A percentile compares a stretch with the other conserved stretches of the same genome.
Evolutionary conservation across 73 alveolate genomes (phyloP).

Genomic region (Chromera velia): DNA sequence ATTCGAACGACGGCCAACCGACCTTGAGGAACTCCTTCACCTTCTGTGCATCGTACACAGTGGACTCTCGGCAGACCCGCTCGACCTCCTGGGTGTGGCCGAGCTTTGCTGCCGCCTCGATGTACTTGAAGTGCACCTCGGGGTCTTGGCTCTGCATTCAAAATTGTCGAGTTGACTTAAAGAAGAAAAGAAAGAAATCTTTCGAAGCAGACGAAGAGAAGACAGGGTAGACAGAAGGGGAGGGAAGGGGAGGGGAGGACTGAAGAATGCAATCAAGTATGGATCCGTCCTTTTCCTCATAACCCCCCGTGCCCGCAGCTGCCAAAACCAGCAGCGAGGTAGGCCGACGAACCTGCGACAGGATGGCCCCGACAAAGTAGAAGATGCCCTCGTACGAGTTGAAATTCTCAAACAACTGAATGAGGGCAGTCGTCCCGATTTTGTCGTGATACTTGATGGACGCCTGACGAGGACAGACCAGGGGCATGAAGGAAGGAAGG

Average conservation of each 20-base stretch:
- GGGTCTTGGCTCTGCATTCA: conserved; percentile 58
- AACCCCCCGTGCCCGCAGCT: too few relatives aligned
- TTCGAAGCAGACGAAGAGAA: too few relatives aligned
- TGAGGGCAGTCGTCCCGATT: conserved; percentile 26
- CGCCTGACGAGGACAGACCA: too few relatives aligned
- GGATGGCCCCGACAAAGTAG: conserved; percentile 46
- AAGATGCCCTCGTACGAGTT: conserved; percentile 5
- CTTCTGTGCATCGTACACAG: conserved; percentile 85
- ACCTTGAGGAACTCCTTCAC: conserved; percentile 97
- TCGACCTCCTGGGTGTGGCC: conserved; percentile 94
- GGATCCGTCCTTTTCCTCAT: too few relatives aligned
- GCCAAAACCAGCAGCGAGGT: too few relatives aligned
- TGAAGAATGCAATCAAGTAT: too few relatives aligned
- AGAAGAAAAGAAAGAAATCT: not conserved
- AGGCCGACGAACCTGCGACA: too few relatives aligned
- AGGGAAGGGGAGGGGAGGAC: too few relatives aligned
- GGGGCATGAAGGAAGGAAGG: too few relatives aligned
- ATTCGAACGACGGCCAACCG: conserved; percentile 1
- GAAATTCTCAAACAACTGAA: conserved; percentile 5
- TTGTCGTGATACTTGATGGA: conserved; percentile 43
- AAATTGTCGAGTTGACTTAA: not conserved
- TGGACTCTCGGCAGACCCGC: conserved; percentile 92
- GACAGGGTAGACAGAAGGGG: too few relatives aligned
- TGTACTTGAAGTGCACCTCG: conserved; percentile 94
- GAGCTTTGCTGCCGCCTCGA: conserved; percentile 94